Evolutionary conservation across 2,329 filamentous ascomycete species (phyloP).

Genomic region (Colletotrichum falcatum): DNA sequence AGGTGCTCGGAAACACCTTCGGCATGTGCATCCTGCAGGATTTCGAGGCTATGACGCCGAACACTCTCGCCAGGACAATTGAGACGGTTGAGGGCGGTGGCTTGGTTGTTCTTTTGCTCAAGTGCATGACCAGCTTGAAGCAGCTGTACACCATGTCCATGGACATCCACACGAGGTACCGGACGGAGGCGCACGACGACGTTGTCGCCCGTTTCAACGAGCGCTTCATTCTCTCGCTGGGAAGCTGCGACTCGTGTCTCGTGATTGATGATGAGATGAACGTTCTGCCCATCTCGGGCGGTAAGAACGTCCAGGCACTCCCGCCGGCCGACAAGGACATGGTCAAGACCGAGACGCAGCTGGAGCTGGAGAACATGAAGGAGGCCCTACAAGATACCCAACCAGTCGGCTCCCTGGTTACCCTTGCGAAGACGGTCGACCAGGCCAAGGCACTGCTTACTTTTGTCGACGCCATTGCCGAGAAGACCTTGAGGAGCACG

Average conservation of each 20-base stretch:
- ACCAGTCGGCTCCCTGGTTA: conserved; percentile 85
- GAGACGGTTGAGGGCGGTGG: conserved; percentile 98
- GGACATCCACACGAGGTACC: conserved; percentile 97
- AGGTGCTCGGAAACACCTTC: conserved; percentile 97
- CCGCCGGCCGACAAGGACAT: conserved; percentile 81
- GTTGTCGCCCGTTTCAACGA: conserved; percentile 98
- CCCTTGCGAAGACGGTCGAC: conserved; percentile 89
- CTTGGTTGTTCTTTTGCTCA: conserved; percentile 87
- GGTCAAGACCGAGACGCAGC: conserved; percentile 75
- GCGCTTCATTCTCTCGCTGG: conserved; percentile 93
- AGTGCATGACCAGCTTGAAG: conserved; percentile 97
- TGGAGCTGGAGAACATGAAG: conserved; percentile 88
- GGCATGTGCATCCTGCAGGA: conserved; percentile 99
- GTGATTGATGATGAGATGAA: conserved; percentile 99
- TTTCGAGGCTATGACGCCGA: conserved; percentile 98
- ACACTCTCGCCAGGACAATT: conserved; percentile 91
- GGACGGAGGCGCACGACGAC: conserved; percentile 95
- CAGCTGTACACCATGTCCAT: conserved; percentile 97
- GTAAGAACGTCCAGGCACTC: conserved; percentile 86
- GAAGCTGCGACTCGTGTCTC: conserved; percentile 93
- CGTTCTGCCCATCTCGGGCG: conserved; percentile 95
- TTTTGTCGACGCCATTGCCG: conserved; percentile 94
- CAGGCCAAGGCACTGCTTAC: conserved; percentile 97
- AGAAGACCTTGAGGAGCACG: conserved; percentile 94
- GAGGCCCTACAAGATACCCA: conserved; percentile 87